Evolutionary conservation across 768 basidiomycete genomes (phyloP).

Genomic region (Amanita jacksonii): DNA sequence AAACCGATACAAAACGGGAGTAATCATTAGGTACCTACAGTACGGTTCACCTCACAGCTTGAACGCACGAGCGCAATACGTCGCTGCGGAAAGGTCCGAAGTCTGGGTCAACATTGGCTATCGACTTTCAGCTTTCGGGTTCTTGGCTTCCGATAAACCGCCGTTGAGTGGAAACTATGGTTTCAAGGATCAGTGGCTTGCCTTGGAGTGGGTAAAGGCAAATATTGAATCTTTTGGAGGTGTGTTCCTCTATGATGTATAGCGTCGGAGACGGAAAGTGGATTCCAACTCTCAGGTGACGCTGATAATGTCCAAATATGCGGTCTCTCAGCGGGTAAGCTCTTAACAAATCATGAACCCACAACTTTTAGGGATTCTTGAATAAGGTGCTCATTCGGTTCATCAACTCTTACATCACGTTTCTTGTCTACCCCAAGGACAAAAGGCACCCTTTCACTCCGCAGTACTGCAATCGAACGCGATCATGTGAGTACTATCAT

Average conservation of each 20-base stretch:
- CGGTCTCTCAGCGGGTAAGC: constrained; percentile 63
- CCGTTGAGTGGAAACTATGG: constrained; percentile 65
- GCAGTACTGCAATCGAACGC: constrained; percentile 69
- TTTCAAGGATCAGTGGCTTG: constrained; percentile 80
- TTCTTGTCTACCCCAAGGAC: constrained; percentile 48
- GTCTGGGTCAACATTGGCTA: constrained; percentile 76
- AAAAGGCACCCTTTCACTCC: constrained; percentile 53
- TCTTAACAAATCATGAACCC: background rate
- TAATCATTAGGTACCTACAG: constrained; percentile 51
- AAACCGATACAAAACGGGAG: background rate
- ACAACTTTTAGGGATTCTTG: background rate
- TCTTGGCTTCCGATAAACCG: constrained; percentile 58
- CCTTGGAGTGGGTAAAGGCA: constrained; percentile 58
- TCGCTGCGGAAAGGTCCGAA: constrained; percentile 53
- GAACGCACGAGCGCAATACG: constrained; percentile 53
- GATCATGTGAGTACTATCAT: constrained; percentile 41
- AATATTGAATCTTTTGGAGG: constrained; percentile 68
- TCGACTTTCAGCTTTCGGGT: constrained; percentile 68
- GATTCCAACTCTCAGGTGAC: constrained; percentile 32
- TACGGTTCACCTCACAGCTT: constrained; percentile 67
- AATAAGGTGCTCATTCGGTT: constrained; percentile 58
- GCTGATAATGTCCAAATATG: constrained; percentile 49
- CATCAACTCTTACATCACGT: constrained; percentile 67
- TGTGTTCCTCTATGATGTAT: constrained; percentile 11
- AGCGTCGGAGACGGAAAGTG: background rate